Percentiles rank a stretch among this genome's conserved stretches.
These are phyloP conservation scores for Vitis riparia DNA, from an alignment of 164 flowering plant genomes.

Conservation along the genomic window DNA sequence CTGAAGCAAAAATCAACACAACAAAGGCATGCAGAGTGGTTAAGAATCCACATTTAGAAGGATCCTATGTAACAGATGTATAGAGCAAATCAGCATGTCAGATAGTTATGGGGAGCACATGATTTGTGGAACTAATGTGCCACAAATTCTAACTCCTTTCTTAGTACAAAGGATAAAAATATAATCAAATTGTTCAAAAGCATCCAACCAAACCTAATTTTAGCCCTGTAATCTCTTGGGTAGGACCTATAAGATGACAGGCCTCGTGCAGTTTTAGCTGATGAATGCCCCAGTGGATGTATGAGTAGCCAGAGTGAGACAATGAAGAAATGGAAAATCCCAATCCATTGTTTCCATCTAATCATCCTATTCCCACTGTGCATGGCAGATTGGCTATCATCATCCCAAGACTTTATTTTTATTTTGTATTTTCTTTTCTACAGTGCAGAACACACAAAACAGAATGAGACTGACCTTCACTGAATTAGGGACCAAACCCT, in stretches of 20 bases:
- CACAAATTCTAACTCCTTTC: background rate
- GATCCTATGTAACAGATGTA: too few relatives aligned
- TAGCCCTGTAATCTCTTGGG: background rate
- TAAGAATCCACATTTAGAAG: background rate
- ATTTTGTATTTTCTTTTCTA: too few relatives aligned
- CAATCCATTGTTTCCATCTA: too few relatives aligned
- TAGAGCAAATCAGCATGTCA: background rate
- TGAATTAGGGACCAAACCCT: constrained; percentile 96
- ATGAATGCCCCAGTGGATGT: too few relatives aligned
- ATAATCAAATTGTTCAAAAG: background rate
- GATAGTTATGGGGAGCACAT: background rate
- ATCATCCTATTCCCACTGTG: too few relatives aligned
- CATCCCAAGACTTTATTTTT: too few relatives aligned
- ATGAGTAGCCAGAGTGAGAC: too few relatives aligned
- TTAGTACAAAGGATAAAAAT: background rate
- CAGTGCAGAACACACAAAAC: background rate
- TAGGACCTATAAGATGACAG: background rate
- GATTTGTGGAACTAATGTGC: background rate
- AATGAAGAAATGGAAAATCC: too few relatives aligned
- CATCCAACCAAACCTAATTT: background rate
- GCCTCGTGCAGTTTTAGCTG: too few relatives aligned
- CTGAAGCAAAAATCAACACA: background rate
- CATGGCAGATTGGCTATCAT: too few relatives aligned
- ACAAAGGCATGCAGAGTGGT: background rate
- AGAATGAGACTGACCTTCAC: constrained; percentile 70